Base-by-base conservation (phyloP, 2,329 filamentous ascomycete species). In the Fusarium mangiferae region DNA sequence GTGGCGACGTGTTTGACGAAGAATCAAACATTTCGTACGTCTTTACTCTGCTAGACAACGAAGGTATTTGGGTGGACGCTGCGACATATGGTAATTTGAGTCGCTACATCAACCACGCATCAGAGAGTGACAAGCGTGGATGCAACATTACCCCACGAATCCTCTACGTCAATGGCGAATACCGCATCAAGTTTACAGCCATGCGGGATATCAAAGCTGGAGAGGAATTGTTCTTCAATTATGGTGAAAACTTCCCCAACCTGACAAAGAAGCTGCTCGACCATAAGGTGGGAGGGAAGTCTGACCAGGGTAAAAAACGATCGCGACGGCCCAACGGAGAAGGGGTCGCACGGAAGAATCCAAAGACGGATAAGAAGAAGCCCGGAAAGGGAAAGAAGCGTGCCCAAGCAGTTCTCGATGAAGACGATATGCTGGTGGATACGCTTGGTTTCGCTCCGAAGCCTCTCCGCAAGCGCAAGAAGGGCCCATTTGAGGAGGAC, bases 161-260 rank as follows among this genome's bases (percentile, higher is more conserved):
- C 60, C 81, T 92, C 22, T 89, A 94, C 57, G 93, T 94, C 66
- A 94, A 94, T 76, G 91, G 92, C 30, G 91, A 93, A 70, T 92
- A 92, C 75, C 89, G 94, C 20, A 94, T 96, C 79, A 92, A 91
- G 49, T 92, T 96, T 76, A 90, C 89, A 52, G 93, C 93, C 1
- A 85, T 87, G 62, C 85, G 89, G 5, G 87, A 92, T 45, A 92
- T 96, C 77, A 86, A 87, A 66, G 86, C 88, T 7, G 94, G 94
- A 30, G 91, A 94, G 69, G 94, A 96, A 81, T 83, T 97, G 2
- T 93, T 94, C 79, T 97, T 96, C 81, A 90, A 96, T 78, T 96
- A 97, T 76, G 92, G 92, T 46, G 88, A 91, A 77, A 89, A 91
- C 70, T 92, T 92, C 76, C 89, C 89, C 18, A 90, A 91, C 66